These are phyloP conservation scores for Xylaria venustula DNA, from an alignment of 495 filamentous ascomycete species.

Conservation along the genomic window DNA sequence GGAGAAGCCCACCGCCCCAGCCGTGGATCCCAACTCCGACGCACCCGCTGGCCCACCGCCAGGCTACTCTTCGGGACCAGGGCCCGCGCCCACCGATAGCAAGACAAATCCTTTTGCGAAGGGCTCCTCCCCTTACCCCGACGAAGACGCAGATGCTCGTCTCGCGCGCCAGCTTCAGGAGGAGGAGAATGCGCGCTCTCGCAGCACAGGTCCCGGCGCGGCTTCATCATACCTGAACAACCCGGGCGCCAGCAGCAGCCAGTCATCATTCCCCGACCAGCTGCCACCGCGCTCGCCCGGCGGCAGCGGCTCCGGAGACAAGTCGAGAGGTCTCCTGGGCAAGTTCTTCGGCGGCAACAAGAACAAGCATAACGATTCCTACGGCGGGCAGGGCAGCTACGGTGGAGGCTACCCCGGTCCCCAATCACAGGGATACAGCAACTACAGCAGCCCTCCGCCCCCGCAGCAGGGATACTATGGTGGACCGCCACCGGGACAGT, in stretches of 20 bases:
- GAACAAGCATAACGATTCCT: constrained; percentile 26
- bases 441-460: constrained; percentile 26
- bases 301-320: constrained; percentile 27
- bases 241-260: background rate
- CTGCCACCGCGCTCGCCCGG: constrained; percentile 38
- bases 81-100: constrained; percentile 50
- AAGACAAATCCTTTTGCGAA: constrained; percentile 56
- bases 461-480: constrained; percentile 44
- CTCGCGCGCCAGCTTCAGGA: constrained; percentile 77
- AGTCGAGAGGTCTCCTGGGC: constrained; percentile 51
- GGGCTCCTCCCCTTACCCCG: constrained; percentile 43
- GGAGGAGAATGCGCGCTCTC: constrained; percentile 69
- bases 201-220: constrained; percentile 33
- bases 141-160: constrained; percentile 66
- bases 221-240: constrained; percentile 44
- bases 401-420: constrained; percentile 17
- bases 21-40: constrained; percentile 44
- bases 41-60: constrained; percentile 60
- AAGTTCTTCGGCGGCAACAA: constrained; percentile 50
- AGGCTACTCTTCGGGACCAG: constrained; percentile 53
- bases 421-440: constrained; percentile 22
- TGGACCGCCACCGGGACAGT: constrained; percentile 30
- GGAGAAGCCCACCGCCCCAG: constrained; percentile 69
- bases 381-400: constrained; percentile 17
- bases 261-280: constrained; percentile 31